Base-by-base conservation (phyloP, 441 rosid species). In the Geranium incanum region DNA sequence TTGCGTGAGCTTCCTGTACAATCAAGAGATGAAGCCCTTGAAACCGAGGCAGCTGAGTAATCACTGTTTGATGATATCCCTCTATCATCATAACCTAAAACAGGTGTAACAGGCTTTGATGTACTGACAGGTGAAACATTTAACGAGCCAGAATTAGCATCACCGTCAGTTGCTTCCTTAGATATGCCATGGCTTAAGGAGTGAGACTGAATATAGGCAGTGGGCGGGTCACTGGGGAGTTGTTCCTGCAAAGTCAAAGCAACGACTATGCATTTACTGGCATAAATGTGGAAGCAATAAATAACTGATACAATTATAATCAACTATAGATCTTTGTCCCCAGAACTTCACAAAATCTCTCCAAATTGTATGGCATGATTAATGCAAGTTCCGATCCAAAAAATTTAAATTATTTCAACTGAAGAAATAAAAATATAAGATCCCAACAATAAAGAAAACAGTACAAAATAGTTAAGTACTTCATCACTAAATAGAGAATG, bases 151-250 rank as follows among this genome's bases (percentile, higher is more conserved):
- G 77, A 76, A 74, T 57, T 74, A 68, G 72, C 48, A 73, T 57
- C 82, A 72, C n/a, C 60, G 23, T 79, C 82, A 68, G 68, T 78
- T 16, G 72, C 81, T 69, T 71, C 79, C 41, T 75, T 78, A 43
- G 74, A 75, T 64, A 82, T 69, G 71, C 80, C 83, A 70, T 80
- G 72, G 73, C 74, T 80, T 69, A 77, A 80, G 68, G 83, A 79
- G 70, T 76, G 80, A 72, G 82, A 76, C 70, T 74, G 81, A 71
- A 81, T 84, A 81, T 77, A 76, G 33, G 79, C 73, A 77, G 78
- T 81, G 52, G 86, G 79, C 7, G 78, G 69, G 43, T 70, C 71
- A 67, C 75, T 66, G 50, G 82, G 79, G 70, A 57, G 73, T 72
- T 80, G 77, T 73, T 80, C 82, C 91, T 87, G 84, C 70, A 48